A percentile compares a stretch with the other conserved stretches of the same genome.
Evolutionary conservation across 495 filamentous ascomycete genomes (phyloP).

Genomic region (Lasiosphaeria miniovina): DNA sequence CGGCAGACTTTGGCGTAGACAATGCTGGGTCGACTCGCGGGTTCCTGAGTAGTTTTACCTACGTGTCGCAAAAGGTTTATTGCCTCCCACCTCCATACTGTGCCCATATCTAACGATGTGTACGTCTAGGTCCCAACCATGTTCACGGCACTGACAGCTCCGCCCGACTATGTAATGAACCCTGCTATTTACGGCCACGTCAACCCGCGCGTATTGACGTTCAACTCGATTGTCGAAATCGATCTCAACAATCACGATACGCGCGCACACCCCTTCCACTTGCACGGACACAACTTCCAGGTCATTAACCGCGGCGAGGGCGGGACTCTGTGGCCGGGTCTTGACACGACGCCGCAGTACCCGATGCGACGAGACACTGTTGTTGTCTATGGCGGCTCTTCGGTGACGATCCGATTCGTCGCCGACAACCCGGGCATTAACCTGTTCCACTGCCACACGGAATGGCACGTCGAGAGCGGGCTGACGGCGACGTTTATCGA

Average conservation of each 20-base stretch:
- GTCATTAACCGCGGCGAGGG: conserved; percentile 43
- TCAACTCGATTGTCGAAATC: conserved; percentile 63
- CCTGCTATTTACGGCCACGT: conserved; percentile 44
- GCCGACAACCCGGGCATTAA: conserved; percentile 49
- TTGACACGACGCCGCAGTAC: conserved; percentile 41
- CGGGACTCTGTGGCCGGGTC: conserved; percentile 47
- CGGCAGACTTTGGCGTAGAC: conserved; percentile 49
- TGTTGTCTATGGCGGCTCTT: conserved; percentile 35
- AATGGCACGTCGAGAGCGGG: conserved; percentile 51
- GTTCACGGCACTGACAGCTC: conserved; percentile 55
- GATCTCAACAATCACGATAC: conserved; percentile 66
- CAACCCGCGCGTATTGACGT: conserved; percentile 53
- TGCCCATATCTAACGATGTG: background rate
- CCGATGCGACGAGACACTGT: conserved; percentile 50
- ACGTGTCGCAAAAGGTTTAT: conserved; percentile 62
- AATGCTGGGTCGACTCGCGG: conserved; percentile 34
- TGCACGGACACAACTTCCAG: conserved; percentile 70
- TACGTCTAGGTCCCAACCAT: conserved; percentile 57
- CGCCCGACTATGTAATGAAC: conserved; percentile 45
- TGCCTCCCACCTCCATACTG: conserved; percentile 54
- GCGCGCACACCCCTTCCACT: conserved; percentile 43
- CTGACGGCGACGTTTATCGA: conserved; percentile 62
- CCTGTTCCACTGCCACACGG: conserved; percentile 55
- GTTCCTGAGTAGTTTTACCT: conserved; percentile 62
- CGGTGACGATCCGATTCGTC: conserved; percentile 41